Evolutionary conservation across 176 grass and related monocot species (phyloP).

Genomic region (Avena eriantha): DNA sequence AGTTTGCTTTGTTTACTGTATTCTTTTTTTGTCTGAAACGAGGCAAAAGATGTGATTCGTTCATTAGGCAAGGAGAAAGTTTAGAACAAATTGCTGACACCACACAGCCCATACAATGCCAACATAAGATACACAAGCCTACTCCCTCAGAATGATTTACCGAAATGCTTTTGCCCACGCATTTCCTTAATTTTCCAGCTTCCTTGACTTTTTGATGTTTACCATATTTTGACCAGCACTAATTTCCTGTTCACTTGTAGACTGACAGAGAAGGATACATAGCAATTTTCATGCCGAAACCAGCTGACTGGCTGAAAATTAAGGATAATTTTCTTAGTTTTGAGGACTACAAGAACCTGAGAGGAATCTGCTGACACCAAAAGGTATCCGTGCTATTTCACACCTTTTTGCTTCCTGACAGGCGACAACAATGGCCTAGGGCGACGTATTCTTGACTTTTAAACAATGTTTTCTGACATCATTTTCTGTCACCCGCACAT

Average conservation of each 20-base stretch:
- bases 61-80: background rate
- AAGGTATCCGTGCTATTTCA: conserved; percentile 25
- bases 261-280: conserved; percentile 92
- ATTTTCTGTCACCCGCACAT: background rate
- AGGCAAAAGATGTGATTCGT: background rate
- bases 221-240: background rate
- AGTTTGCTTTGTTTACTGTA: background rate
- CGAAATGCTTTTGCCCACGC: background rate
- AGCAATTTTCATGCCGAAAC: conserved; percentile 87
- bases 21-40: background rate
- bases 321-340: conserved; percentile 83
- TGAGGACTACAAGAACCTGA: conserved; percentile 83
- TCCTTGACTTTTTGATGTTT: background rate
- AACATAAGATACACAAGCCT: background rate
- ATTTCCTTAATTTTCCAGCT: background rate
- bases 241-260: conserved; percentile 46
- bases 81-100: background rate
- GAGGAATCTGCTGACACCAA: conserved; percentile 45
- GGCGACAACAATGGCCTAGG: background rate
- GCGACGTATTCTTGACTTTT: background rate
- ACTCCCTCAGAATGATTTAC: background rate
- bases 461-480: background rate
- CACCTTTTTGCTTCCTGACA: background rate
- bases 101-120: background rate
- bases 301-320: conserved; percentile 83